phyloP scores from a whole-genome alignment of 352 stramenopile genomes.

The Globisporangium barbulae region DNA sequence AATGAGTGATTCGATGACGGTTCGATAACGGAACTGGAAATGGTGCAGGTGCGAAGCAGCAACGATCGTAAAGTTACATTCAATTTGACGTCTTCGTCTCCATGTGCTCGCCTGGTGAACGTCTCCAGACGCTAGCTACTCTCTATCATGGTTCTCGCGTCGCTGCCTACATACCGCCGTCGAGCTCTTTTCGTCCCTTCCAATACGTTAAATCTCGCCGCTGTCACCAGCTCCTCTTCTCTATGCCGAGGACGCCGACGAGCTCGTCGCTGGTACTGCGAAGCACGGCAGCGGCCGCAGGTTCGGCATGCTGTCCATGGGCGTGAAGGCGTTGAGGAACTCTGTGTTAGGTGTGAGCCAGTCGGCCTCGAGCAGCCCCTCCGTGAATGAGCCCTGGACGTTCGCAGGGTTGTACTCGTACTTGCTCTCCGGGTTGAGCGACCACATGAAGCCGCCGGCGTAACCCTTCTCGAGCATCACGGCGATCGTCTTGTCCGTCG shows the following conservation, averaged over 20 bases:
- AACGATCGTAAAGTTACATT: too few relatives aligned
- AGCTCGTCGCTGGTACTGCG: not conserved
- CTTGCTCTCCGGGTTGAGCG: conserved; percentile 70
- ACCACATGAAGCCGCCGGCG: conserved; percentile 81
- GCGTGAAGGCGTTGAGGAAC: conserved; percentile 61
- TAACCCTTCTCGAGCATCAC: conserved; percentile 64
- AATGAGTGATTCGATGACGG: too few relatives aligned
- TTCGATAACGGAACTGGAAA: too few relatives aligned
- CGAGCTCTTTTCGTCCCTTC: too few relatives aligned
- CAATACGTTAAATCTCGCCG: not conserved
- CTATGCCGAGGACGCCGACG: not conserved
- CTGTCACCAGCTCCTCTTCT: not conserved
- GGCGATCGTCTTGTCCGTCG: conserved; percentile 67
- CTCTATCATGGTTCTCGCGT: too few relatives aligned
- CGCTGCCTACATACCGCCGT: too few relatives aligned
- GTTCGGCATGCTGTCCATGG: conserved; percentile 66
- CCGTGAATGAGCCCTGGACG: conserved; percentile 51
- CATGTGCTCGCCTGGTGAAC: too few relatives aligned
- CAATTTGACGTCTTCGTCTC: too few relatives aligned
- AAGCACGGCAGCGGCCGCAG: conserved; percentile 70
- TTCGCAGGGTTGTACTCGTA: conserved; percentile 77
- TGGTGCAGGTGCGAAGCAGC: too few relatives aligned
- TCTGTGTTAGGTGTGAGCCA: conserved; percentile 72
- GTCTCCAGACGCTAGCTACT: too few relatives aligned
- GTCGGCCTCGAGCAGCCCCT: conserved; percentile 73